Evolutionary conservation across 768 basidiomycete species (phyloP), one percentile per base, ranked within the genome.

Genomic region (Cyclocybe aegerita): DNA sequence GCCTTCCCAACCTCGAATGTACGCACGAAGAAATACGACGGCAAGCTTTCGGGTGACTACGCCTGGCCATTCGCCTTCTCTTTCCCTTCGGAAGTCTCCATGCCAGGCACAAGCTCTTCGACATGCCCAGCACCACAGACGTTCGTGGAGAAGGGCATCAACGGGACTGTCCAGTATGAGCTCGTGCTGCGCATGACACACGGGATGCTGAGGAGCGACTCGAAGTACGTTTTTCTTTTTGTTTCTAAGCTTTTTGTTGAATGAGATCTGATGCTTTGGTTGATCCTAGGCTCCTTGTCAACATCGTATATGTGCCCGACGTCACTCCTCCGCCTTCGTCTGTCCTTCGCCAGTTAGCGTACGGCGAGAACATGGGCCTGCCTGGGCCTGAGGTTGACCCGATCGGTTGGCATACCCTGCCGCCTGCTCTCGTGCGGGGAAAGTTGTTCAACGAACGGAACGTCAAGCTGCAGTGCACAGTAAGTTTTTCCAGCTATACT

Each of bases 61-160:
- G 58, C 57, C 0, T 74, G 72, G 70, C 69, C 71, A 5, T 74
- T 75, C 49, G 67, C 69, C 4, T 67, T 77, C 48, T 52, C 66
- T 3, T 68, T 75, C 54, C 74, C 75, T 9, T 60, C 58, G 11
- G 61, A 65, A 35, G 62, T 67, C 7, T 55, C 56, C 9, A 45
- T 68, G 14, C 43, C 56, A 0, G 54, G 56, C 6, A 51, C n/a
- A 12, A 30, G 36, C 15, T 16, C 35, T 23, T 23, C 23, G 23
- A 23, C 29, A 7, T 62, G 57, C 17, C 55, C 63, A 7, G 52
- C 65, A 17, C 71, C 74, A 0, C 68, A 70, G 39, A 67, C 72
- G 0, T 74, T 74, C 49, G 48, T 63, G 2, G 73, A 76, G 49
- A 62, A 64, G 29, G 57, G 57, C 0, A 55, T 61, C 0, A 63